Conservation (phyloP, 371 early-diverging fungal species). For the Batkoa obscura region DNA sequence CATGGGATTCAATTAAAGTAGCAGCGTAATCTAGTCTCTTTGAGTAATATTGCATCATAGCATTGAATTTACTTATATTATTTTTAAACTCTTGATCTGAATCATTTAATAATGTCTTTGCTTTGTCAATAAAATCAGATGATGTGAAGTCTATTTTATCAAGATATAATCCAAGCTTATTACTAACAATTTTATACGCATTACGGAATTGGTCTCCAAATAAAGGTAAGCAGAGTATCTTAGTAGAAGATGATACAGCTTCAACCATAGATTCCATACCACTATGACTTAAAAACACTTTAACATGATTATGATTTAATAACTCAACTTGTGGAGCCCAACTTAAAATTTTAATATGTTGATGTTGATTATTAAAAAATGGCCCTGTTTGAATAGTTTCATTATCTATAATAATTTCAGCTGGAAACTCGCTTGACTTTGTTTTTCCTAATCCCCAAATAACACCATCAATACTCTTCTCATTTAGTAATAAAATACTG, state of each 20-base stretch:
- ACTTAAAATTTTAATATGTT: not conserved
- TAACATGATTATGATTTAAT: not conserved
- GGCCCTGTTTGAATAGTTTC: not conserved
- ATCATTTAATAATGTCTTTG: not conserved
- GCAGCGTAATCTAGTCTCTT: not conserved
- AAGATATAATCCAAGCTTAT: not conserved
- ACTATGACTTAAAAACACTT: conserved; percentile 1
- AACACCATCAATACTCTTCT: conserved; percentile 1
- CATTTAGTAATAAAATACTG: not conserved
- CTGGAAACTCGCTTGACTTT: not conserved
- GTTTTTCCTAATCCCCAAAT: conserved; percentile 7
- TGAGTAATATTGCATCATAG: no score
- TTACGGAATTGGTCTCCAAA: conserved; percentile 3
- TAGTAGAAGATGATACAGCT: not conserved
- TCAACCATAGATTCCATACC: conserved; percentile 1
- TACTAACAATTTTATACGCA: not conserved
- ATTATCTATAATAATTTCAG: not conserved
- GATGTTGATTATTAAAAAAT: not conserved
- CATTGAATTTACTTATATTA: not conserved
- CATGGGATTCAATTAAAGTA: not conserved
- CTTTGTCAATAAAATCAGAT: not conserved
- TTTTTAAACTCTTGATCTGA: not conserved
- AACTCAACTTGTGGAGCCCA: conserved; percentile 5
- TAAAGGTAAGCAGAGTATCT: not conserved
- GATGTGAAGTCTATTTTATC: not conserved